phyloP scores from a whole-genome alignment of 208 protist species.

The Crithidia fasciculata region DNA sequence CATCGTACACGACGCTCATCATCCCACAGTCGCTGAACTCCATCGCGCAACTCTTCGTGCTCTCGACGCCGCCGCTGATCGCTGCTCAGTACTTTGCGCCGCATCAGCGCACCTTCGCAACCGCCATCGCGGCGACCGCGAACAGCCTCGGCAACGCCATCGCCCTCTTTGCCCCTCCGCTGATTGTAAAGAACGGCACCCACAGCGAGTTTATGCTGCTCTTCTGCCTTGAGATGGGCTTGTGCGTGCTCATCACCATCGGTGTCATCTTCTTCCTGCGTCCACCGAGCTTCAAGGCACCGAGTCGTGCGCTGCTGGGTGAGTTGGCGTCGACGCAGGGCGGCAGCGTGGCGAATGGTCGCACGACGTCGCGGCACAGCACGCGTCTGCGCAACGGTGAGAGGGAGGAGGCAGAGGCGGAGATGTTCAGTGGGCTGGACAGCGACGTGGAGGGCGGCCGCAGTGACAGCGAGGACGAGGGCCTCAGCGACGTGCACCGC shows the following conservation, averaged over 20 bases:
- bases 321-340: constrained; percentile 13
- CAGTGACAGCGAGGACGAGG: not conserved
- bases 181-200: constrained; percentile 55
- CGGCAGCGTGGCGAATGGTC: not conserved
- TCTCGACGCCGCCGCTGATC: constrained; percentile 76
- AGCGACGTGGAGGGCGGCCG: constrained; percentile 2
- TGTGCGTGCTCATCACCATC: constrained; percentile 51
- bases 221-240: constrained; percentile 57
- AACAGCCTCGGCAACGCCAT: constrained; percentile 78
- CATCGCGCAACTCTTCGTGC: constrained; percentile 74
- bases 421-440: constrained; percentile 9
- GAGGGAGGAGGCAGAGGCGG: constrained; percentile 13
- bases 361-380: not conserved
- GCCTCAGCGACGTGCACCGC: not conserved
- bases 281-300: constrained; percentile 45
- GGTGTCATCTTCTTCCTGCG: constrained; percentile 52
- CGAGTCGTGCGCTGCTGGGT: constrained; percentile 29
- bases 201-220: constrained; percentile 57
- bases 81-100: constrained; percentile 71
- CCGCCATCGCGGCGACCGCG: constrained; percentile 60
- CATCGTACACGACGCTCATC: constrained; percentile 59
- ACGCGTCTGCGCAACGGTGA: constrained; percentile 10
- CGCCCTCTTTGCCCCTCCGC: constrained; percentile 57
- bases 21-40: constrained; percentile 58
- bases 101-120: constrained; percentile 66